phyloP scores from a whole-genome alignment of 306 rosid species.

The Castanopsis chinensis region DNA sequence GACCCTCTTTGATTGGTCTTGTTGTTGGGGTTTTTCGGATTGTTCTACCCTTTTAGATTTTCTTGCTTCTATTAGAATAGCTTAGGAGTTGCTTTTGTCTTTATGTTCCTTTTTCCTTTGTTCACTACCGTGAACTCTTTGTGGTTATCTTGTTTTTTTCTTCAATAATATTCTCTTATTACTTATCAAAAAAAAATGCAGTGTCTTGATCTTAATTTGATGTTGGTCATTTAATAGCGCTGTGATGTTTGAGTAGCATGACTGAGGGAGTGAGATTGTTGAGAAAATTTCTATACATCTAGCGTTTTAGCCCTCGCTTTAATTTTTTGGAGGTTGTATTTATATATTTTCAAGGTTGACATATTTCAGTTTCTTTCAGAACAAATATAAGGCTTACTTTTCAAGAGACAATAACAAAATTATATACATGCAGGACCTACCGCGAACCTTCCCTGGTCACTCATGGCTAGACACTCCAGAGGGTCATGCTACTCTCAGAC shows the following conservation, averaged over 20 bases:
- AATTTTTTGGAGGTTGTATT: background rate
- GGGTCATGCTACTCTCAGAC: slow-evolving; percentile 93
- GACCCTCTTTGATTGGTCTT: too few species aligned
- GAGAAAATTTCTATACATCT: background rate
- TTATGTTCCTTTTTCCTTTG: too few species aligned
- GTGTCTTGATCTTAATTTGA: background rate
- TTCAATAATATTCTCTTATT: too few species aligned
- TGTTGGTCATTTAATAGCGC: background rate
- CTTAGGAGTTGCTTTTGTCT: too few species aligned
- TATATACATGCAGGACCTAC: slow-evolving; percentile 65
- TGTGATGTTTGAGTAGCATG: background rate
- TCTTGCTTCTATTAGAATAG: too few species aligned
- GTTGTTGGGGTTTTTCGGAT: too few species aligned
- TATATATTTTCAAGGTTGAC: background rate
- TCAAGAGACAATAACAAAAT: background rate
- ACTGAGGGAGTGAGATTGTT: background rate
- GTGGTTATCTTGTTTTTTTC: too few species aligned
- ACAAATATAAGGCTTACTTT: background rate
- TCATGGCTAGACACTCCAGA: slow-evolving; percentile 96
- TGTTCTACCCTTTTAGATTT: too few species aligned
- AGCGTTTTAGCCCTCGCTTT: background rate
- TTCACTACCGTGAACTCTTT: too few species aligned
- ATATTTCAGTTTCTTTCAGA: background rate
- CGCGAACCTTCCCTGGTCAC: slow-evolving; percentile 97
- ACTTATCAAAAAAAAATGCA: too few species aligned